Base-by-base conservation (phyloP, 2,329 filamentous ascomycete species). In the Penicillium occitanis region DNA sequence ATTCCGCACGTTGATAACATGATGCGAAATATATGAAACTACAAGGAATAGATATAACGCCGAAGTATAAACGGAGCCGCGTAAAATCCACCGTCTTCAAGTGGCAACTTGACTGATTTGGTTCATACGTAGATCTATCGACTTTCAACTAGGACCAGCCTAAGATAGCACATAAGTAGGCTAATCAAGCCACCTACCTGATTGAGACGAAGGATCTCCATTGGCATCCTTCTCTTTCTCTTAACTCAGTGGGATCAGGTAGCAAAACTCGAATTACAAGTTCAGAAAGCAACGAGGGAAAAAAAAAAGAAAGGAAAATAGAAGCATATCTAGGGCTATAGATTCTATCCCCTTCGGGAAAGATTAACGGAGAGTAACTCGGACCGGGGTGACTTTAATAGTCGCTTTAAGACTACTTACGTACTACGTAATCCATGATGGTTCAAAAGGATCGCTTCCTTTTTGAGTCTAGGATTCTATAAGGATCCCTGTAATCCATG, bases 51-150 rank as follows among this genome's bases (percentile, higher is more conserved):
- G 3, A 10, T 30, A 30, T 13, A 53, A 33, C 14, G 50, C 50
- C 50, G 50, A 28, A 28, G 22, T 28, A 50, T 14, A 28, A 6
- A 14, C 13, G 22, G 48, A 50, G 22, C 48, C 48, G n/a, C 11
- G 22, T 50, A 17, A 28, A 8, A 17, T 28, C 22, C 5, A 28
- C 48, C 22, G 28, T 35, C 25, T 55, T 35, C 30, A 6, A 35
- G 51, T 35, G 51, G 51, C 17, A 35, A 55, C 51, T 35, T 55
- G 17, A 35, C n/a, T 55, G n/a, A 13, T 57, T 57, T 57, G n/a
- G n/a, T 8, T 37, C 30, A 22, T 37, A 2, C 35, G 35, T 37
- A 37, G 8, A 35, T 55, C 14, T 35, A 30, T 53, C 50, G 13
- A 33, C 25, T 33, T 51, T n/a, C 22, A 33, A 11, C 50, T 55